Evolutionary conservation across 306 rosid genomes (phyloP), one percentile per base, ranked within the genome.

Genomic region (Castanea sativa): DNA sequence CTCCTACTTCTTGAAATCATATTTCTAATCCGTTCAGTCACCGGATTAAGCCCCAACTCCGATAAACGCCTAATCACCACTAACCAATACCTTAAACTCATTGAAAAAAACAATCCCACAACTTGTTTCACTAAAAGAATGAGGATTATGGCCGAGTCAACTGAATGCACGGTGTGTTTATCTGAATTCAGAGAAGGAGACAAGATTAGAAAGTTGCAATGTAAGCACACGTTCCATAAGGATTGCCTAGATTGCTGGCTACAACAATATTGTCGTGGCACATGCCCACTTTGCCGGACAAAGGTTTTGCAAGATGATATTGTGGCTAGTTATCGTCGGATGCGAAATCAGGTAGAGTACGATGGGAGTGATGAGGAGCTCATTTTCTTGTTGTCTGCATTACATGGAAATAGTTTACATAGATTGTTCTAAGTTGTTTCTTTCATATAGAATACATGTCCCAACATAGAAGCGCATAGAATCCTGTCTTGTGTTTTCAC

Each of bases 171-270:
- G 45, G 97, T 96, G 23, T 96, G 99, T 84, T 85, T 96, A 23
- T 85, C 90, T 0, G 97, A 93, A 23, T 81, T 96, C 55, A 85
- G 89, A 49, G 98, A 91, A 76, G 99, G 97, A 1, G 97, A 93
- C 1, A 88, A 81, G 32, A 80, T 91, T 2, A 81, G 99, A 81
- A 85, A 69, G 75, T 85, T 96, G 77, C 86, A 86, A 41, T 96
- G 99, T 69, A 77, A 87, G 55, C 99, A 96, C 83, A 84, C 89
- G 6, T 96, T 93, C 79, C 99, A 93, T 75, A 87, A 71, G 84
- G 96, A 89, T 60, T 93, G 99, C 33, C 87, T 96, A 51, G 99
- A 93, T 67, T 85, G 68, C 63, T 96, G 99, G 99, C 82, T 96
- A 72, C 90, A 89, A 29, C 88, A 87, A 67, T 87, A 12, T 49